Evolutionary conservation across 108 stramenopile species (phyloP).

Genomic region (Nannochloropsis oceanica): DNA sequence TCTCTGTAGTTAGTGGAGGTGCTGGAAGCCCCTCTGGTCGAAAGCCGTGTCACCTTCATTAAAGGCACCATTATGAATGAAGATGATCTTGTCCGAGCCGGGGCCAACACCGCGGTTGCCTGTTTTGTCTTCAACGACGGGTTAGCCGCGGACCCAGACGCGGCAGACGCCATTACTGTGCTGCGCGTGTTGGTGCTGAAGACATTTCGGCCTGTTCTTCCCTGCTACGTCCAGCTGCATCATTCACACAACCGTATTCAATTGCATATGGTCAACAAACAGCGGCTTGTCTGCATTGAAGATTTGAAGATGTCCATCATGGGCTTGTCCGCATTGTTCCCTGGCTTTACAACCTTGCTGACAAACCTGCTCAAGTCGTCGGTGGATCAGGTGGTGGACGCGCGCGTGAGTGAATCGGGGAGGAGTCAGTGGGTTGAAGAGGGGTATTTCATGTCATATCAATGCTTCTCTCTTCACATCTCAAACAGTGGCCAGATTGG

Average conservation of each 20-base stretch:
- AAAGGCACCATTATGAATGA: neutral
- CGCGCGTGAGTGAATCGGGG: neutral
- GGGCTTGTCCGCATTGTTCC: neutral
- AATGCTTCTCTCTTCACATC: no score
- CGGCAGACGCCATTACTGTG: neutral
- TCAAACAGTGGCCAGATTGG: neutral
- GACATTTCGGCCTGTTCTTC: neutral
- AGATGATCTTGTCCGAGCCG: neutral
- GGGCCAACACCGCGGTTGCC: neutral
- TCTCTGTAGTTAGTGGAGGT: neutral
- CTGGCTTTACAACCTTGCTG: neutral
- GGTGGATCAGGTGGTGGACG: neutral
- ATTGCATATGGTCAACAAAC: neutral
- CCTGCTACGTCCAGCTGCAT: neutral
- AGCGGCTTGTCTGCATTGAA: neutral
- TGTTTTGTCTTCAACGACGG: neutral
- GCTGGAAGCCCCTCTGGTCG: neutral
- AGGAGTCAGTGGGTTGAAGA: neutral
- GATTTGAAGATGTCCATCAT: neutral
- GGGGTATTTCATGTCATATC: neutral
- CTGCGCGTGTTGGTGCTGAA: neutral
- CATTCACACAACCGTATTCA: neutral
- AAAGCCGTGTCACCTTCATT: neutral
- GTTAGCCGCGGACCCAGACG: neutral
- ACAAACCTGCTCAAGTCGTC: neutral